A percentile compares a stretch with the other conserved stretches of the same genome.
Evolutionary conservation across 176 grass and related monocot species (phyloP).

Genomic region (Eleusine coracana): DNA sequence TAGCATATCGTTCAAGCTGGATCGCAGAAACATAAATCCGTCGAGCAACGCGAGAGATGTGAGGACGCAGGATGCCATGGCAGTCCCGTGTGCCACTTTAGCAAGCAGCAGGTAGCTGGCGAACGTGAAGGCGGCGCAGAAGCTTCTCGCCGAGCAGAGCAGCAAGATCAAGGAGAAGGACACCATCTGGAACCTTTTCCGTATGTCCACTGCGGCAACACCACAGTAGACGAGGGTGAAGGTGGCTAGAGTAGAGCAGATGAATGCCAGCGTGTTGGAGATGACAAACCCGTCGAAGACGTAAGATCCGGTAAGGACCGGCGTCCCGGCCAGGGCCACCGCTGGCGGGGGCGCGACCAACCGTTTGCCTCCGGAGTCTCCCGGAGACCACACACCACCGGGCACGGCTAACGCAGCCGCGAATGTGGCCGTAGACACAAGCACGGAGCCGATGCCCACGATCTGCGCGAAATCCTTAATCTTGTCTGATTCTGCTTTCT

Average conservation of each 20-base stretch:
- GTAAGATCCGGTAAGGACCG: background rate
- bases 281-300: slow-evolving; percentile 42
- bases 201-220: slow-evolving; percentile 41
- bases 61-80: slow-evolving; percentile 21
- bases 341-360: background rate
- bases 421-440: slow-evolving; percentile 45
- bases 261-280: slow-evolving; percentile 44
- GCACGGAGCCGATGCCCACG: slow-evolving; percentile 44
- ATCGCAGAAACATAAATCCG: background rate
- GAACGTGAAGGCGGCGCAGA: slow-evolving; percentile 41
- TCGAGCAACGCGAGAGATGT: slow-evolving; percentile 20
- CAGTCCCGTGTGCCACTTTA: background rate
- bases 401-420: slow-evolving; percentile 33
- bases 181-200: slow-evolving; percentile 2
- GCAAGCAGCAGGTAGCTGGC: slow-evolving; percentile 25
- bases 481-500: slow-evolving; percentile 9
- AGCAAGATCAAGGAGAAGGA: slow-evolving; percentile 27
- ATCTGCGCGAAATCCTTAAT: slow-evolving; percentile 44
- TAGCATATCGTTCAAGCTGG: background rate
- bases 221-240: slow-evolving; percentile 49
- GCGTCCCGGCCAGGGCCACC: background rate
- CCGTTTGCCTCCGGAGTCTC: background rate
- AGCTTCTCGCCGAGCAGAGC: slow-evolving; percentile 36
- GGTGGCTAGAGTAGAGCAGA: slow-evolving; percentile 33
- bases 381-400: background rate